A percentile compares a stretch with the other conserved stretches of the same genome.
Evolutionary conservation across 164 flowering plant species (phyloP).

Genomic region (Saururus chinensis): DNA sequence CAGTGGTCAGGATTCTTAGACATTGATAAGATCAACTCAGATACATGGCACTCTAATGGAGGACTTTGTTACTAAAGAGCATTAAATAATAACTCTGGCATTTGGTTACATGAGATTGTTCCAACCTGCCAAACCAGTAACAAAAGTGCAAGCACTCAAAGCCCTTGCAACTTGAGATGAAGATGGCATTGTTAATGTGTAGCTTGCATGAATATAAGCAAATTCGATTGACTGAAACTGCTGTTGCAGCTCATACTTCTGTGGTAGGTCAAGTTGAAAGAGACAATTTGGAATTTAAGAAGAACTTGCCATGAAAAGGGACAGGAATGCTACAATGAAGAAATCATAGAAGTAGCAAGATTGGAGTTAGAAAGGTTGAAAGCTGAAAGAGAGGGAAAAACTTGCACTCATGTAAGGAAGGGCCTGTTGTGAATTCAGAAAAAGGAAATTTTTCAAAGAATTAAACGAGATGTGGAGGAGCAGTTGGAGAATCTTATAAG

Average conservation of each 20-base stretch:
- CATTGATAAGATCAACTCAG: too few species aligned
- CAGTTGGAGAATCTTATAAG: slow-evolving; percentile 66
- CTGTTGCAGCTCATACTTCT: slow-evolving; percentile 82
- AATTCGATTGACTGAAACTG: slow-evolving; percentile 89
- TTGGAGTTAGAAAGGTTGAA: slow-evolving; percentile 61
- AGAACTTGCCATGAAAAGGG: slow-evolving; percentile 67
- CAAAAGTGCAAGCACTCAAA: slow-evolving; percentile 94
- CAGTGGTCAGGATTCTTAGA: too few species aligned
- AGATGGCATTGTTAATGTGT: slow-evolving; percentile 76
- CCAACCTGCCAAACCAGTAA: slow-evolving; percentile 94
- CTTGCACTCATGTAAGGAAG: slow-evolving; percentile 51
- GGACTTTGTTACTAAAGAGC: too few species aligned
- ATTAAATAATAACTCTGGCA: too few species aligned
- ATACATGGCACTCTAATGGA: too few species aligned
- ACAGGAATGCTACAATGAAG: slow-evolving; percentile 60
- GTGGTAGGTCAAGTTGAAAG: slow-evolving; percentile 87
- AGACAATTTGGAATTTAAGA: slow-evolving; percentile 69
- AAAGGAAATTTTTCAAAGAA: slow-evolving; percentile 66
- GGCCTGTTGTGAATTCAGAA: slow-evolving; percentile 74
- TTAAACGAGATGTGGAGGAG: slow-evolving; percentile 73
- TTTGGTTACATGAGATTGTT: slow-evolving; percentile 90
- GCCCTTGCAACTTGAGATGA: slow-evolving; percentile 87
- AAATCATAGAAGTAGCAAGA: slow-evolving; percentile 77
- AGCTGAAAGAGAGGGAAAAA: slow-evolving; percentile 50
- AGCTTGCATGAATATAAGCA: slow-evolving; percentile 95